Conservation (phyloP, 306 rosid genomes). For the Corylus avellana region DNA sequence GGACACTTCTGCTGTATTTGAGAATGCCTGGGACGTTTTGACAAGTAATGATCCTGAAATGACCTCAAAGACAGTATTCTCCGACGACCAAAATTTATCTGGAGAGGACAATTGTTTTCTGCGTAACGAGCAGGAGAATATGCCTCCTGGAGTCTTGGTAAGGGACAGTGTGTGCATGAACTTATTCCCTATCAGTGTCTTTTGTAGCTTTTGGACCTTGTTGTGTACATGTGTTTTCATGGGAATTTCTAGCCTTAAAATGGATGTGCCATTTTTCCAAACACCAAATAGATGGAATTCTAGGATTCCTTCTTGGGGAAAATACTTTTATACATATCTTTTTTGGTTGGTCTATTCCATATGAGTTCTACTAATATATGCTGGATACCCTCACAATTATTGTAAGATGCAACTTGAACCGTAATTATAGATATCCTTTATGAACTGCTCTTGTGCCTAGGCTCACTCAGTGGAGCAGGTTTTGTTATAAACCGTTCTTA, state of each 20-base stretch:
- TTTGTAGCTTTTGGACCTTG: neutral
- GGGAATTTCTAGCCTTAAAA: neutral
- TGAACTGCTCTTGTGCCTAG: neutral
- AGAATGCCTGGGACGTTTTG: slow-evolving; percentile 67
- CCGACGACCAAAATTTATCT: slow-evolving; percentile 28
- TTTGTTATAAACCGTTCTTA: neutral
- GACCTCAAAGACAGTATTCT: slow-evolving; percentile 31
- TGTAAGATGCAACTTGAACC: neutral
- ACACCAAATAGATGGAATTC: too few relatives aligned
- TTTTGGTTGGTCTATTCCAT: too few relatives aligned
- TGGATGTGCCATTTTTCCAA: too few relatives aligned
- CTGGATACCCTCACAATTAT: too few relatives aligned
- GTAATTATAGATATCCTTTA: neutral
- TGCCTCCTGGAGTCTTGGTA: neutral
- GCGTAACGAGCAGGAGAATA: slow-evolving; percentile 15
- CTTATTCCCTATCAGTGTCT: neutral
- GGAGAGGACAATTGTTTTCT: slow-evolving; percentile 30
- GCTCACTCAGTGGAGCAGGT: neutral
- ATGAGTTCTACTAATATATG: neutral
- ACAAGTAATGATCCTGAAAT: slow-evolving; percentile 66
- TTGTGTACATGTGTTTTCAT: neutral
- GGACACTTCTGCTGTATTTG: slow-evolving; percentile 78
- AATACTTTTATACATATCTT: too few relatives aligned
- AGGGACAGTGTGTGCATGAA: neutral
- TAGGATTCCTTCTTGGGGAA: too few relatives aligned